Conservation (phyloP, 1,139 yeast genomes). For the Arxiozyma bovina region DNA sequence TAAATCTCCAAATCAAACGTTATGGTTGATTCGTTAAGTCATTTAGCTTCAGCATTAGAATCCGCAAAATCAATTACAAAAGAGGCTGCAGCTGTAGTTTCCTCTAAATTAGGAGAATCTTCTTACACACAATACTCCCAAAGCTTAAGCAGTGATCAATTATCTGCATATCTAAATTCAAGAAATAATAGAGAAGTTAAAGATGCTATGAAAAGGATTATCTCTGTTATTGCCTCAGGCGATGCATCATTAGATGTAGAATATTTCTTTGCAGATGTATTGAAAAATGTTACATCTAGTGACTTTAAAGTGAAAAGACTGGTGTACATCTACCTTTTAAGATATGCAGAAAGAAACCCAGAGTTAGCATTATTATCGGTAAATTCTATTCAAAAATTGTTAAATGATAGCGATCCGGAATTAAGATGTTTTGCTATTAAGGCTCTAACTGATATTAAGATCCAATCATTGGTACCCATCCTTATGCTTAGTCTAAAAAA, state of each 20-base stretch:
- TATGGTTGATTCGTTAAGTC: conserved; percentile 46
- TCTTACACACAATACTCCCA: conserved; percentile 33
- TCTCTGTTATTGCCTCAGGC: conserved; percentile 58
- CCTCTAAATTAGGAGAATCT: conserved; percentile 54
- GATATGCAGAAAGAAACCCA: conserved; percentile 79
- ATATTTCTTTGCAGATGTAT: conserved; percentile 66
- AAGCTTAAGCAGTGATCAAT: conserved; percentile 52
- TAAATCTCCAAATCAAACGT: background rate
- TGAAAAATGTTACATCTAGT: conserved; percentile 72
- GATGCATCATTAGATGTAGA: conserved; percentile 39
- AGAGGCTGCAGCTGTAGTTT: conserved; percentile 76
- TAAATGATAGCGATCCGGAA: conserved; percentile 61
- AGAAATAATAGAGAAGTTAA: conserved; percentile 62
- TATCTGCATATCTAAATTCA: conserved; percentile 58
- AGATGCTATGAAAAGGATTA: conserved; percentile 68
- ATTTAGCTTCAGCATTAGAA: conserved; percentile 56
- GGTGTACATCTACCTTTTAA: conserved; percentile 66
- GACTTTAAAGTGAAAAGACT: conserved; percentile 63
- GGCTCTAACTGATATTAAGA: conserved; percentile 70
- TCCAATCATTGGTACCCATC: conserved; percentile 74
- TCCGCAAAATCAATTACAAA: conserved; percentile 72
- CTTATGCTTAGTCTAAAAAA: conserved; percentile 64
- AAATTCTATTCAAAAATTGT: conserved; percentile 80
- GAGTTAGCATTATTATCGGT: conserved; percentile 82
- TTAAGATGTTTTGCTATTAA: conserved; percentile 67